Conservation (phyloP, 768 basidiomycete genomes). For the Boletus rex-veris region DNA sequence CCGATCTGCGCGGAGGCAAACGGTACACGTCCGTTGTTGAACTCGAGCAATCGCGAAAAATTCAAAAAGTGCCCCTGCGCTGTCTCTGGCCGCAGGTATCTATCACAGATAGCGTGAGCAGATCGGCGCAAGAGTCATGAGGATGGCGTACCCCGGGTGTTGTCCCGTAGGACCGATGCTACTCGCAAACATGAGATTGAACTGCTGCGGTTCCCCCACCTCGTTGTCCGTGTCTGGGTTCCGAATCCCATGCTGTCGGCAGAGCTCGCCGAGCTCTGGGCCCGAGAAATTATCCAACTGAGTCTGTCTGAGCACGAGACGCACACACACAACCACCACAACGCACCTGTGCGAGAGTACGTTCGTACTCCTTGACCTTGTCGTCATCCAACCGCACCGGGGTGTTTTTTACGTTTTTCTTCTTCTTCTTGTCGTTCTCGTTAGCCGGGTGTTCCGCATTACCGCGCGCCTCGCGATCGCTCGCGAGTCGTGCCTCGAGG, state of each 20-base stretch:
- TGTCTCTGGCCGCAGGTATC: slow-evolving; percentile 95
- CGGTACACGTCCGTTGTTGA: slow-evolving; percentile 95
- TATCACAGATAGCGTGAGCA: slow-evolving; percentile 24
- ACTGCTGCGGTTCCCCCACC: slow-evolving; percentile 88
- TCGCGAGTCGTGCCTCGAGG: slow-evolving; percentile 83
- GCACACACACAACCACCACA: too few species aligned
- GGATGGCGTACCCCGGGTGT: slow-evolving; percentile 69
- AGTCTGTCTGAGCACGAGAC: neutral
- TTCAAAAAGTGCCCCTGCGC: slow-evolving; percentile 99
- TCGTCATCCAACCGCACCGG: slow-evolving; percentile 74
- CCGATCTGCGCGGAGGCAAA: slow-evolving; percentile 98
- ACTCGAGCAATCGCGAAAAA: slow-evolving; percentile 93
- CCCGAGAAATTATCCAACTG: slow-evolving; percentile 84
- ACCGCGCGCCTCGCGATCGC: slow-evolving; percentile 88
- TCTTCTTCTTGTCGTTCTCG: slow-evolving; percentile 45
- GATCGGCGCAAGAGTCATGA: rapidly evolving
- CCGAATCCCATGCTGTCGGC: slow-evolving; percentile 70
- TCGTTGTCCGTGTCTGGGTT: slow-evolving; percentile 94
- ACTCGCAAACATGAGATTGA: slow-evolving; percentile 98
- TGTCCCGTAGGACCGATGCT: slow-evolving; percentile 98
- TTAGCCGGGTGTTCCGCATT: slow-evolving; percentile 65
- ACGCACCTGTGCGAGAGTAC: slow-evolving; percentile 81
- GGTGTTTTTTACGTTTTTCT: slow-evolving; percentile 63
- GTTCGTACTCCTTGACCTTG: slow-evolving; percentile 74
- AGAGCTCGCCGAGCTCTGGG: slow-evolving; percentile 82